Base-by-base conservation (phyloP, 176 grass and related monocot genomes). In the Oryza nivara region DNA sequence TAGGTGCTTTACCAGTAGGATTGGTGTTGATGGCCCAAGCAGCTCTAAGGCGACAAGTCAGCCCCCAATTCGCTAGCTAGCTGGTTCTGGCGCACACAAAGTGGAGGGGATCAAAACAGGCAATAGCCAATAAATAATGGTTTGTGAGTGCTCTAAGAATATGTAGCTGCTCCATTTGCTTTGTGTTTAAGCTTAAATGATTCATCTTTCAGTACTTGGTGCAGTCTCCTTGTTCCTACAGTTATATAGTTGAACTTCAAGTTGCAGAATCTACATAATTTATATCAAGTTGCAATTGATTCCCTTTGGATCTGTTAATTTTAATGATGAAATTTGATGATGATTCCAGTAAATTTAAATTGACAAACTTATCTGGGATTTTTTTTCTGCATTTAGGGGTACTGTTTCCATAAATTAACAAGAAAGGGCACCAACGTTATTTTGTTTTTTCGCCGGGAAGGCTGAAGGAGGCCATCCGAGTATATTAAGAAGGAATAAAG, bases 1-100 rank as follows among this genome's bases (percentile, higher is more conserved):
- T 20, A 71, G 30, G 80, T 87, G 88, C 74, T 83, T 63, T 83
- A 75, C 75, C 32, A 83, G 41, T 80, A 83, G 64, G 84, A 80
- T 63, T 83, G 80, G 3, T 70, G 32, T 70, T 80, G 75, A 75
- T 80, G 43, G 75, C 69, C 63, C 61, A 68, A 75, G 80, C 76
- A 87, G 22, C 77, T 68, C 17, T 70, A 45, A 74, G 34, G 32
- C 23, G 75, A 87, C 80, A 90, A 54, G 83, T 87, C 84, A 90
- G 63, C 30, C n/a, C 80, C 75, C 70, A 65, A 74, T 87, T 79
- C 64, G 38, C 40, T 49, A 41, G 8, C 78, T 80, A 70, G 84
- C 48, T 77, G 35, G 26, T 70, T 80, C 32, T 75, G 75, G 51
- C 49, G 43, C 80, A 79, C 61, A 51, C 80, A 74, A 90, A 87